A percentile compares a stretch with the other conserved stretches of the same genome.
These are phyloP conservation scores for Gliomastix tumulicola DNA, from an alignment of 2,329 filamentous ascomycete species.

Conservation along the genomic window DNA sequence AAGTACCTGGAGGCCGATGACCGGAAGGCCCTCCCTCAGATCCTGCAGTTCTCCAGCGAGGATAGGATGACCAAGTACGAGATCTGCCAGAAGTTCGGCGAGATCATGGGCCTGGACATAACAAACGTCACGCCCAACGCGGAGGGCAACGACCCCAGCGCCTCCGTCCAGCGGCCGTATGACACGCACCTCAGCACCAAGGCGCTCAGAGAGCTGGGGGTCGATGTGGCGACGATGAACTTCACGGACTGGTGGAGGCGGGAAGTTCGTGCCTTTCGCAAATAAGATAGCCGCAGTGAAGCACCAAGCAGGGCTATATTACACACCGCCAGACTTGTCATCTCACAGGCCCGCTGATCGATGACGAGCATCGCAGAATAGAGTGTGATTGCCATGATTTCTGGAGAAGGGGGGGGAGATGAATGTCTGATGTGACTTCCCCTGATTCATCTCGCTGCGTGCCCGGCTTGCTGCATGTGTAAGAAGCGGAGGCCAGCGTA, in stretches of 20 bases:
- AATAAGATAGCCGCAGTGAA: no score
- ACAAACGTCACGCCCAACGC: conserved; percentile 63
- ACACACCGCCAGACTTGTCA: no score
- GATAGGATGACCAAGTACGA: conserved; percentile 85
- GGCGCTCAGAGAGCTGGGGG: conserved; percentile 63
- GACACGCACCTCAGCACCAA: conserved; percentile 82
- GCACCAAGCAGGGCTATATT: no score
- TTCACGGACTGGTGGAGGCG: conserved; percentile 78
- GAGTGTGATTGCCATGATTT: no score
- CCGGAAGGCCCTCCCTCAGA: conserved; percentile 50
- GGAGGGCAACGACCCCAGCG: conserved; percentile 64
- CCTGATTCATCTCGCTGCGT: no score
- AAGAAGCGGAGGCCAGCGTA: no score
- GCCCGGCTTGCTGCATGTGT: no score
- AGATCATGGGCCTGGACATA: conserved; percentile 70
- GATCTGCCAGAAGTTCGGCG: conserved; percentile 71
- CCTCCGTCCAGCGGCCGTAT: conserved; percentile 71
- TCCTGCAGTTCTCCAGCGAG: conserved; percentile 83
- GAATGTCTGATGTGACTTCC: no score
- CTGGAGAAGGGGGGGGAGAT: no score
- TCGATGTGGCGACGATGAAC: conserved; percentile 66
- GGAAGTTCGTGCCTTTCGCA: conserved; percentile 51
- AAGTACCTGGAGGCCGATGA: conserved; percentile 54
- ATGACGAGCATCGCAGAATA: no score
- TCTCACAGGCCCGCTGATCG: no score